Evolutionary conservation across 208 protist genomes (phyloP), one percentile per base, ranked within the genome.

Genomic region (Leishmania tropica): DNA sequence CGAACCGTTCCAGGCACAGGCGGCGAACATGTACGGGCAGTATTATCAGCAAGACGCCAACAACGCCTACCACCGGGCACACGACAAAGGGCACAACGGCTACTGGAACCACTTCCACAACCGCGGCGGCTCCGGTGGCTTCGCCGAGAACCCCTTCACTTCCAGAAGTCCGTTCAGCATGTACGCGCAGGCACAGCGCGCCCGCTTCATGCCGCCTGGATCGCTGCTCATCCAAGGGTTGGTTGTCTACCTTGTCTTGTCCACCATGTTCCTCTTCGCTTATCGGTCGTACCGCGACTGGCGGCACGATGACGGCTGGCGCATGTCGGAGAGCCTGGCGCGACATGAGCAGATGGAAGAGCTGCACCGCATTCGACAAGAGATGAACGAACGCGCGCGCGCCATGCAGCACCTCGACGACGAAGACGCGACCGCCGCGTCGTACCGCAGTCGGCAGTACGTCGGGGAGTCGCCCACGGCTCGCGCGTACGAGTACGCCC

Each of bases 271-370:
- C 31, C 78, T 97, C 19, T 83, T 96, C 35, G 40, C 79, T 3
- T 97, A 95, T 75, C 88, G 92, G 53, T 71, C 68, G 35, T 94
- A 91, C 71, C 91, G 92, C 19, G 94, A 97, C 79, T 93, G 90
- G 85, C 48, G 85, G 11, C 87, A 95, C 80, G 91, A 94, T 21
- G 89, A 96, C 81, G 94, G 92, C 19, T 97, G 94, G 94, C 89
- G 88, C 71, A 93, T 95, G 90, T 85, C 91, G 42, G 91, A 96
- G 80, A 89, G 84, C 53, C 76, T 95, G 31, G 90, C 92, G 19
- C 91, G 94, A 8, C 88, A 96, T 75, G 94, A 96, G 51, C 90
- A 91, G 83, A 78, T 96, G 71, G 75, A 95, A 53, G 91, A 95
- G 71, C 72, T 96, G 71, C 91, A 97, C 60, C 92, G 88, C 54